Conservation (phyloP, 306 rosid species). For the Begonia loranthoides region DNA sequence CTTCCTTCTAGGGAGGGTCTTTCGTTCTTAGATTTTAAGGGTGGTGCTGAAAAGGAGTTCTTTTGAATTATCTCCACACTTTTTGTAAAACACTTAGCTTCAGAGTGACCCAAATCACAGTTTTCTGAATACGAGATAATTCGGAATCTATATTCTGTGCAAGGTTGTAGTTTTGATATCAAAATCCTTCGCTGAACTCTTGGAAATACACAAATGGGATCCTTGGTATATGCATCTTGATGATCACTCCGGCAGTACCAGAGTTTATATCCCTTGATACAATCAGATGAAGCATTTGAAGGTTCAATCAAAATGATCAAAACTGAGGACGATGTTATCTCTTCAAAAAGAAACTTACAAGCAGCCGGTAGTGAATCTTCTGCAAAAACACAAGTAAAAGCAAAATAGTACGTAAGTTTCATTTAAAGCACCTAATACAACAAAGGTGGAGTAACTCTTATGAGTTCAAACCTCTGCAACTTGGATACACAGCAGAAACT, state of each 20-base stretch:
- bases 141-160: constrained; percentile 81
- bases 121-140: constrained; percentile 56
- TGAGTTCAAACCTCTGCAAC: constrained; percentile 52
- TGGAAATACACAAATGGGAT: constrained; percentile 52
- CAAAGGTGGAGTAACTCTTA: constrained; percentile 2
- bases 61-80: constrained; percentile 70
- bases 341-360: constrained; percentile 94
- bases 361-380: constrained; percentile 99
- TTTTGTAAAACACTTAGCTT: constrained; percentile 92
- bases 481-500: constrained; percentile 37
- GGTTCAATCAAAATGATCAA: constrained; percentile 68
- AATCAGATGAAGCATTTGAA: constrained; percentile 38
- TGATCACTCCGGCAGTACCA: constrained; percentile 77
- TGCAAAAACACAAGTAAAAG: constrained; percentile 22
- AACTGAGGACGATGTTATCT: constrained; percentile 62
- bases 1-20: constrained; percentile 23
- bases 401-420: constrained; percentile 1
- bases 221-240: constrained; percentile 48
- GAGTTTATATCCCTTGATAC: constrained; percentile 79
- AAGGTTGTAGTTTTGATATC: constrained; percentile 76
- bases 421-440: constrained; percentile 3
- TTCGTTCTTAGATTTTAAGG: constrained; percentile 33
- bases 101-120: constrained; percentile 92
- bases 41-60: constrained; percentile 22
- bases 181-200: constrained; percentile 75